A percentile compares a stretch with the other conserved stretches of the same genome.
Conservation (phyloP, 2,329 filamentous ascomycete species). For the Ophiosphaerella narmari region DNA sequence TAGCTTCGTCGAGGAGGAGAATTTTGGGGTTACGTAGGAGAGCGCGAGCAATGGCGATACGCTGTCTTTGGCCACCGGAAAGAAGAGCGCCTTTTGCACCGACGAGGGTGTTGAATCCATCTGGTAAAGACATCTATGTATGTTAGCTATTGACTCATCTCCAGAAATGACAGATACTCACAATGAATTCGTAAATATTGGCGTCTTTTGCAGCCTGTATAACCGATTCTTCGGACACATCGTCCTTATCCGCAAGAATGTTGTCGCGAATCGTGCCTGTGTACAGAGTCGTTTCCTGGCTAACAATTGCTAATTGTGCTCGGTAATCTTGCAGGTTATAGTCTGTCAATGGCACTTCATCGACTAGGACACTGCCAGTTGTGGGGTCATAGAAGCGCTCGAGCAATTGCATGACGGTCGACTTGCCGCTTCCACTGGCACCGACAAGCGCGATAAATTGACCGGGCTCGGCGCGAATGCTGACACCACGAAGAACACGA, state of each 20-base stretch:
- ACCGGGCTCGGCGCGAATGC: conserved; percentile 72
- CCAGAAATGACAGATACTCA: conserved; percentile 8
- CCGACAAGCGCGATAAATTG: conserved; percentile 90
- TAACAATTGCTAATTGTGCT: conserved; percentile 84
- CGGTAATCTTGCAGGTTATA: conserved; percentile 85
- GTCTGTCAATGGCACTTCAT: conserved; percentile 78
- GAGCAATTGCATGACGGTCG: conserved; percentile 86
- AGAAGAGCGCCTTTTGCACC: conserved; percentile 74
- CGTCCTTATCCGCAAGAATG: conserved; percentile 66
- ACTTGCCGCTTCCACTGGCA: conserved; percentile 93
- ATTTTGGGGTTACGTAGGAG: conserved; percentile 91
- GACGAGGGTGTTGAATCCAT: conserved; percentile 83
- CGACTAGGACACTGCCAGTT: conserved; percentile 77
- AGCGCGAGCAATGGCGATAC: conserved; percentile 90
- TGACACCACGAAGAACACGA: conserved; percentile 85
- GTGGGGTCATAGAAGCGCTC: conserved; percentile 95
- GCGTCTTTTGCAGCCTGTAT: conserved; percentile 77
- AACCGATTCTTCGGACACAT: conserved; percentile 73
- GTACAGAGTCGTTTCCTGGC: conserved; percentile 92
- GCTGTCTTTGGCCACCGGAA: conserved; percentile 87
- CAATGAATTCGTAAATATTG: conserved; percentile 46
- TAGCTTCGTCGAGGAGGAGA: conserved; percentile 55
- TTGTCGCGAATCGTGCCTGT: conserved; percentile 92
- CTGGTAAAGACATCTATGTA: conserved; percentile 46
- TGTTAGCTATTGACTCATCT: not conserved